phyloP scores from a whole-genome alignment of 2,329 filamentous ascomycete genomes.

The Paraphoma chrysanthemicola region DNA sequence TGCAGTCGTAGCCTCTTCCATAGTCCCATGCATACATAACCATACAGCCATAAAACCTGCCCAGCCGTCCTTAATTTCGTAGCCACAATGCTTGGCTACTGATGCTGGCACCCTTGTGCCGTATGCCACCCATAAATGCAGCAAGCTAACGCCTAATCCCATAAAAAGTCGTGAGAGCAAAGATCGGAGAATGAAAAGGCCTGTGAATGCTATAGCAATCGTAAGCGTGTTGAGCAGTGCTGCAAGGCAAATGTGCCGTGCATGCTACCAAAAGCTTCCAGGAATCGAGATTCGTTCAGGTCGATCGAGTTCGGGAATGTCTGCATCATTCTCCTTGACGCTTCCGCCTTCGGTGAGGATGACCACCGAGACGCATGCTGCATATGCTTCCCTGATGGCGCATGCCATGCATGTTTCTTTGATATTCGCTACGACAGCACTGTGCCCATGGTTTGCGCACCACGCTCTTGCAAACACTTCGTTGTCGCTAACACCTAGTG shows the following conservation, averaged over 20 bases:
- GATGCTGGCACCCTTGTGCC: neutral
- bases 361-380: constrained; percentile 74
- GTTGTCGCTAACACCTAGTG: constrained; percentile 75
- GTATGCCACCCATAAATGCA: constrained; percentile 1
- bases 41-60: constrained; percentile 3
- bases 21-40: constrained; percentile 8
- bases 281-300: constrained; percentile 9
- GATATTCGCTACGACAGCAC: constrained; percentile 73
- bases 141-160: neutral
- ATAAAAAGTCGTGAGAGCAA: neutral
- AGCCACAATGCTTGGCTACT: neutral
- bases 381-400: constrained; percentile 77
- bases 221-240: neutral
- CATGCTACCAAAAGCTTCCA: constrained; percentile 7
- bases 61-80: constrained; percentile 11
- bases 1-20: constrained; percentile 3
- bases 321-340: constrained; percentile 54
- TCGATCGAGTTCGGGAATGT: constrained; percentile 18
- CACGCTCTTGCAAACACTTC: constrained; percentile 78
- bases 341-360: constrained; percentile 63
- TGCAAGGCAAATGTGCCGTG: too few relatives aligned
- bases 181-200: constrained; percentile 5
- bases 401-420: constrained; percentile 76
- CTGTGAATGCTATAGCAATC: constrained; percentile 11
- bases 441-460: constrained; percentile 78